phyloP scores from a whole-genome alignment of 371 early-diverging fungal species.

The Rhizopus sp. region DNA sequence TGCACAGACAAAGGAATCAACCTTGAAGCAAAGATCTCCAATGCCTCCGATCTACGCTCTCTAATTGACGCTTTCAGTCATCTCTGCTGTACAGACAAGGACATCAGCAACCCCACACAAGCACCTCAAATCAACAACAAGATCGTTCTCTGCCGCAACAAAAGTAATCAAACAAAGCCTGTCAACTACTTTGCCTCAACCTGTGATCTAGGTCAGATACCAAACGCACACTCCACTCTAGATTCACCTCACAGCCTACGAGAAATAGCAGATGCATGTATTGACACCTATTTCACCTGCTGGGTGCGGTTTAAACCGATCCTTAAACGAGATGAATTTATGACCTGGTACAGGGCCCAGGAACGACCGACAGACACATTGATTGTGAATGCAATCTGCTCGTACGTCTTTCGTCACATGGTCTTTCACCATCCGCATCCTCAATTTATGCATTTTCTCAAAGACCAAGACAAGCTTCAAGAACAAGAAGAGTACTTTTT shows the following conservation, averaged over 20 bases:
- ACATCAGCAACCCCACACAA: background rate
- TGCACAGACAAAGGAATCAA: conserved; percentile 36
- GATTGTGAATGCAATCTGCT: conserved; percentile 50
- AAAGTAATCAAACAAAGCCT: conserved; percentile 35
- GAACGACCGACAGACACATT: conserved; percentile 35
- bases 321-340: conserved; percentile 39
- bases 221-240: conserved; percentile 29
- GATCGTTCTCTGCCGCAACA: conserved; percentile 35
- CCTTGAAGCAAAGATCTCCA: conserved; percentile 34
- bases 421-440: conserved; percentile 38
- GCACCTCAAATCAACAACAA: background rate
- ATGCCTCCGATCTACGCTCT: conserved; percentile 33
- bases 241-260: conserved; percentile 22
- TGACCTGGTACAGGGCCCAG: conserved; percentile 41
- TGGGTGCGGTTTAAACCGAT: conserved; percentile 45
- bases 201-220: conserved; percentile 28
- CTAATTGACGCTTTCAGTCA: conserved; percentile 39
- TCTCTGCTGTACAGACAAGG: conserved; percentile 19
- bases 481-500: conserved; percentile 54
- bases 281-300: conserved; percentile 45
- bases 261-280: conserved; percentile 44
- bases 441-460: conserved; percentile 26
- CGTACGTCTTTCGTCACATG: conserved; percentile 36
- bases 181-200: conserved; percentile 42
- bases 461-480: conserved; percentile 37